Evolutionary conservation across 768 basidiomycete genomes (phyloP).

Genomic region (Trametes cingulata): DNA sequence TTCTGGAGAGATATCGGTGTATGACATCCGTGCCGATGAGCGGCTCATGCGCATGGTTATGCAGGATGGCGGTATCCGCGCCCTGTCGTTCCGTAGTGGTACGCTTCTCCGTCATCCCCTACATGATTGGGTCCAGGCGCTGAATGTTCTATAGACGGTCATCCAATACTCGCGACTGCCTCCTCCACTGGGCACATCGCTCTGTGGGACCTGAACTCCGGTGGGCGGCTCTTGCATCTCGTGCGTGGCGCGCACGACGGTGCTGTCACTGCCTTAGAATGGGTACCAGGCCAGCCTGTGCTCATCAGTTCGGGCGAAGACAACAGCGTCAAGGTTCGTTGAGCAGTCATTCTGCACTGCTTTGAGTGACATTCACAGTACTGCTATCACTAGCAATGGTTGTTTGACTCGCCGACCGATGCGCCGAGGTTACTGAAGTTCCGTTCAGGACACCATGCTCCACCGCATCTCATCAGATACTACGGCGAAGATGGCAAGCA

Average conservation of each 20-base stretch:
- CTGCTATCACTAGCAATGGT: slow-evolving; percentile 77
- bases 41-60: slow-evolving; percentile 85
- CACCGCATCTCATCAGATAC: slow-evolving; percentile 90
- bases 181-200: slow-evolving; percentile 88
- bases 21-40: slow-evolving; percentile 91
- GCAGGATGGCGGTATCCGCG: slow-evolving; percentile 79
- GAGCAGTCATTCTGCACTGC: background rate
- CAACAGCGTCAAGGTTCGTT: slow-evolving; percentile 87
- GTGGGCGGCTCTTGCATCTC: slow-evolving; percentile 82
- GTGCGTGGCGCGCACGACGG: slow-evolving; percentile 89
- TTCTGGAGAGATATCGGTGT: slow-evolving; percentile 84
- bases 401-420: slow-evolving; percentile 89
- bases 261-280: slow-evolving; percentile 78
- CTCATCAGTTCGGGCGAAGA: slow-evolving; percentile 90
- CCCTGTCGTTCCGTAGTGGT: slow-evolving; percentile 88
- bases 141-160: slow-evolving; percentile 59
- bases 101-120: slow-evolving; percentile 13
- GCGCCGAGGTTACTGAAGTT: slow-evolving; percentile 88
- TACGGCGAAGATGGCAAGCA: slow-evolving; percentile 98
- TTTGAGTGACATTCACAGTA: background rate
- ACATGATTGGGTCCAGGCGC: background rate
- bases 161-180: slow-evolving; percentile 85
- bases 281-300: slow-evolving; percentile 92
- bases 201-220: slow-evolving; percentile 87
- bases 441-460: slow-evolving; percentile 88